Evolutionary conservation across 2,329 filamentous ascomycete genomes (phyloP), one percentile per base, ranked within the genome.

Genomic region (Calonectria multiphialidica): DNA sequence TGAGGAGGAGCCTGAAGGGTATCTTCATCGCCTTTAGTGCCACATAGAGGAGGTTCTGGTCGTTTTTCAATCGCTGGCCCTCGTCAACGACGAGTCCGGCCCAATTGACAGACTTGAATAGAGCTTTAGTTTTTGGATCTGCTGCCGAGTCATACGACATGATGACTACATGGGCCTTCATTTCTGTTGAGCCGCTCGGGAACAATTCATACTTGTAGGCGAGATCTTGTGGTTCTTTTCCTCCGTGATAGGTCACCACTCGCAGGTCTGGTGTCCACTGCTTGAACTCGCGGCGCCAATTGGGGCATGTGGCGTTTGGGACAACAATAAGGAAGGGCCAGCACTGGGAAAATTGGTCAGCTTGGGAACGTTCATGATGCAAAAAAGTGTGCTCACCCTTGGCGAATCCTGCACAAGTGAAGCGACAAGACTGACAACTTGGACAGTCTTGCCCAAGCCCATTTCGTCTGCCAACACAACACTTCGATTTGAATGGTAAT

Each of bases 401-500:
- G 91, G 91, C n/a, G 84, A 84, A 64, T 92, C 89, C 72, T 93
- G 88, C 28, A 93, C 88, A 44, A 98, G 84, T 0, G 93, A 92
- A 1, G 94, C 92, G 72, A 98, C 89, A 74, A 98, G 90, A 3
- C 93, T 91, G 72, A 98, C 94, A 65, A 98, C 92, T 81, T 99
- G 97, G 37, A 99, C 95, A 0, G 97, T 99, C 86, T 99, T 99
- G 37, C 97, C 97, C 2, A 99, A 90, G 47, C 97, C 97, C 97
- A 99, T 99, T 81, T 99, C 97, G 80, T 99, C 97, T 0, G 97
- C 97, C 8, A 98, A 89, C 71, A 98, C 96, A 33, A 95, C 94
- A 79, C 97, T 98, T 80, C 94, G 92, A 76, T 92, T 89, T 63
- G 90, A 88, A 78, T 95, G 94, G 87, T 95, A 98, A 80, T 97